Conservation (phyloP, 805 yeast genomes). For the Hanseniaspora vineae region DNA sequence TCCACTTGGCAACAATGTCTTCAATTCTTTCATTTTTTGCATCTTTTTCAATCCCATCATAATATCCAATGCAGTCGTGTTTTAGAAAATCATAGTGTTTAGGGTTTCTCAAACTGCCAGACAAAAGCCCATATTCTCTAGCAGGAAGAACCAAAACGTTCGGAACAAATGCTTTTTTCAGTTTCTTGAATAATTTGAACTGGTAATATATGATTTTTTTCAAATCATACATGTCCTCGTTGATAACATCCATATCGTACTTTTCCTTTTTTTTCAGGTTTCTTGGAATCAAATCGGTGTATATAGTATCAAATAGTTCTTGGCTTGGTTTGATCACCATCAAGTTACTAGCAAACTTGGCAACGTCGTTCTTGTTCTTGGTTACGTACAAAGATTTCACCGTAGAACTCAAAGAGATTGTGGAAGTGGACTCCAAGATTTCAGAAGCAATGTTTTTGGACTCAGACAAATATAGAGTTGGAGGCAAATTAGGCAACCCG, state of each 20-base stretch:
- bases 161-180: conserved; percentile 14
- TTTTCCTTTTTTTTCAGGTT: conserved; percentile 9
- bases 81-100: conserved; percentile 13
- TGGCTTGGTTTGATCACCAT: conserved; percentile 47
- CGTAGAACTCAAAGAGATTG: conserved; percentile 11
- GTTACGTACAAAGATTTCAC: conserved; percentile 1
- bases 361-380: conserved; percentile 13
- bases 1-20: conserved; percentile 16
- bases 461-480: conserved; percentile 13
- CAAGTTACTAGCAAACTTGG: conserved; percentile 30
- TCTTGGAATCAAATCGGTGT: conserved; percentile 12
- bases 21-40: conserved; percentile 14
- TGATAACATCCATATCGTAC: conserved; percentile 22
- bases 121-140: conserved; percentile 18
- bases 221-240: conserved; percentile 17
- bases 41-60: conserved; percentile 6
- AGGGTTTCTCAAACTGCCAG: conserved; percentile 17
- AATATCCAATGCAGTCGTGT: conserved; percentile 21
- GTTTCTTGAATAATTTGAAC: conserved; percentile 17
- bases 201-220: conserved; percentile 17
- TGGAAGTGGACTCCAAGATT: conserved; percentile 15
- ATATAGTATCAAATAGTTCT: conserved; percentile 15
- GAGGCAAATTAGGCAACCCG: conserved; percentile 26
- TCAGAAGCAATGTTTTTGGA: conserved; percentile 18
- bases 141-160: conserved; percentile 21